A percentile compares a stretch with the other conserved stretches of the same genome.
Conservation (phyloP, 139 green algal genomes). For the Tetraselmis striata region DNA sequence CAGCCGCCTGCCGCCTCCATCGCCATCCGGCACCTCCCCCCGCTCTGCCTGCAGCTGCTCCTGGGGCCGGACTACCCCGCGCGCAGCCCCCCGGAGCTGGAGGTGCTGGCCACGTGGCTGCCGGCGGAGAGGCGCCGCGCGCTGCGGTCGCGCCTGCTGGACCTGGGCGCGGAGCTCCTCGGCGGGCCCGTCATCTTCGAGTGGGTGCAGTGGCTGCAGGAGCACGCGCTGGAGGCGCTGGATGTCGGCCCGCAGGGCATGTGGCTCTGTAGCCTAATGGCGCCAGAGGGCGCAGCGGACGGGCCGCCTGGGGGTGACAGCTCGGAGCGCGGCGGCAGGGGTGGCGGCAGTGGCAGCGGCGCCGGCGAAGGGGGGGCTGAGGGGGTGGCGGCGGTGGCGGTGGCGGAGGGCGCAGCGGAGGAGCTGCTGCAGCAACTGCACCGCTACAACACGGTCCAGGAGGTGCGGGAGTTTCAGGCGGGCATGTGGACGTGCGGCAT, state of each 20-base stretch:
- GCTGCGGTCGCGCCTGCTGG: slow-evolving; percentile 15
- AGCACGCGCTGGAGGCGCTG: not conserved
- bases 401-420: slow-evolving; percentile 9
- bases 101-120: slow-evolving; percentile 39
- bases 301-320: not conserved
- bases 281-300: not conserved
- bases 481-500: slow-evolving; percentile 39
- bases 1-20: not conserved
- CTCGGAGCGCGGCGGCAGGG: not conserved
- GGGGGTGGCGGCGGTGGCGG: too few species aligned
- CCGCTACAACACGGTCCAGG: slow-evolving; percentile 23
- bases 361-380: not conserved
- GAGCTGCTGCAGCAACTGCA: slow-evolving; percentile 30
- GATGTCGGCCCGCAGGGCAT: not conserved
- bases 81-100: slow-evolving; percentile 2
- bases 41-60: slow-evolving; percentile 33
- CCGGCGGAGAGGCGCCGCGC: not conserved
- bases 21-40: slow-evolving; percentile 26
- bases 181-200: slow-evolving; percentile 32
- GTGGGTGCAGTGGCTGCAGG: slow-evolving; percentile 53
- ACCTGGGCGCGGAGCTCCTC: slow-evolving; percentile 29
- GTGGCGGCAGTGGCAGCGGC: slow-evolving; percentile 5
- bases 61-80: slow-evolving; percentile 35
- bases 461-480: slow-evolving; percentile 19
- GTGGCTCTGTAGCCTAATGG: not conserved